Percentiles rank a stretch among this genome's conserved stretches.
These are phyloP conservation scores for Nissolia schottii DNA, from an alignment of 306 rosid genomes.

Conservation along the genomic window DNA sequence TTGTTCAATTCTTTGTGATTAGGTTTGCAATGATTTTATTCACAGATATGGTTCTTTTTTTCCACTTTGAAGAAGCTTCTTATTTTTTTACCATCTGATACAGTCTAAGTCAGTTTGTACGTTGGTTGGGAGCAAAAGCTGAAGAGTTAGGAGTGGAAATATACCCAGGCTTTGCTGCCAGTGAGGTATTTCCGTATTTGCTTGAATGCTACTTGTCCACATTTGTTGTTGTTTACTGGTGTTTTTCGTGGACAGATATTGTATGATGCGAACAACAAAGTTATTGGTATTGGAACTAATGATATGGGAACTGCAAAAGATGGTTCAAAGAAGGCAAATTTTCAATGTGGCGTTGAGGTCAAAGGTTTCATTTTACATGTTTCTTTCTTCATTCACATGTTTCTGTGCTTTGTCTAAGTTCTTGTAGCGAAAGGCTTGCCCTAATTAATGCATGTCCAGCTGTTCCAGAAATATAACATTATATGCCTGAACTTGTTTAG, in stretches of 20 bases:
- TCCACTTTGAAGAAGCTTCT: constrained; percentile 7
- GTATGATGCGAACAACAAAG: constrained; percentile 59
- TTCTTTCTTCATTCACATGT: constrained; percentile 18
- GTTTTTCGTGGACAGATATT: constrained; percentile 52
- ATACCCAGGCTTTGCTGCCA: constrained; percentile 96
- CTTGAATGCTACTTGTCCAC: constrained; percentile 15
- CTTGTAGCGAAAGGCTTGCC: background rate
- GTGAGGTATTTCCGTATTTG: constrained; percentile 58
- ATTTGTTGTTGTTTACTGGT: constrained; percentile 12
- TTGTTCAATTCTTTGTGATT: constrained; percentile 5
- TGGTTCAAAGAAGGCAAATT: constrained; percentile 84
- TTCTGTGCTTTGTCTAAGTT: background rate
- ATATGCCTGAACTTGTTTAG: background rate
- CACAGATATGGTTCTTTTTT: background rate
- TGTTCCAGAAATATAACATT: constrained; percentile 7
- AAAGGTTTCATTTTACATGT: constrained; percentile 58
- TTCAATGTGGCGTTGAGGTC: constrained; percentile 76
- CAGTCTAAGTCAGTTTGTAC: constrained; percentile 87
- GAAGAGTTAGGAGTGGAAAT: constrained; percentile 95
- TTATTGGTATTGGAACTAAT: constrained; percentile 84
- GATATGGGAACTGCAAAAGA: constrained; percentile 94
- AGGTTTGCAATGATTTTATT: background rate
- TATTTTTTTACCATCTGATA: constrained; percentile 26
- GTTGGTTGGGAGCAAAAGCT: constrained; percentile 96
- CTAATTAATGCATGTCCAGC: constrained; percentile 2